A percentile compares a stretch with the other conserved stretches of the same genome.
Evolutionary conservation across 225 moss, liverwort and hornwort genomes (phyloP).

Genomic region (Anthoceros angustus): DNA sequence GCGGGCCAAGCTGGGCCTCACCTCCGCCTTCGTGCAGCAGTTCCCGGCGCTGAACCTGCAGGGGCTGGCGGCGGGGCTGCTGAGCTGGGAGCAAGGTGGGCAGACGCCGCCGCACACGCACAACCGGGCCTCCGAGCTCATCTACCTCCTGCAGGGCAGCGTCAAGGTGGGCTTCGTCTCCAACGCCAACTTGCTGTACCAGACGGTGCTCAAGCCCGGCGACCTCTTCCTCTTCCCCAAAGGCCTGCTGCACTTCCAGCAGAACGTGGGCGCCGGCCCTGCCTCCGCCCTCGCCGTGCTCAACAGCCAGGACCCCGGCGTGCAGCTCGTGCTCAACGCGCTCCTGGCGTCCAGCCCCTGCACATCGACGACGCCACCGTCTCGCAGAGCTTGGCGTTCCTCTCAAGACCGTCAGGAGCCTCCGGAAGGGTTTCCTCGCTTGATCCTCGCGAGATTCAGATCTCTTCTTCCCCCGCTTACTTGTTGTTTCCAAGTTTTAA

Average conservation of each 20-base stretch:
- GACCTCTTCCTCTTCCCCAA: background rate
- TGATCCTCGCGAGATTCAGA: too few species aligned
- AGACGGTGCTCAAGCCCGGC: background rate
- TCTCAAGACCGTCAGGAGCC: background rate
- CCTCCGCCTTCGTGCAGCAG: background rate
- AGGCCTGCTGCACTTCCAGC: background rate
- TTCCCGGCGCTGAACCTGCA: background rate
- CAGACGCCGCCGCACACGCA: constrained; percentile 1
- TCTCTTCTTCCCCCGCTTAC: too few species aligned
- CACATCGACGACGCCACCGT: constrained; percentile 1
- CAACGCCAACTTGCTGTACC: constrained; percentile 3
- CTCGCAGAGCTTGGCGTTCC: background rate
- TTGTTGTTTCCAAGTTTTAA: too few species aligned
- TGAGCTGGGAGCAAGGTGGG: background rate
- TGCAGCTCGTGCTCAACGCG: background rate
- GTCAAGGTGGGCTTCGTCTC: background rate
- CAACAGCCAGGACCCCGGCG: background rate
- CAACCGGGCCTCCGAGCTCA: background rate
- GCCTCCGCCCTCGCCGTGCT: background rate
- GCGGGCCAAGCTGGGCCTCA: background rate
- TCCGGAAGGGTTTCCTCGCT: background rate
- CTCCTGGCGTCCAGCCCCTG: background rate
- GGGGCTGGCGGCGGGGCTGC: background rate
- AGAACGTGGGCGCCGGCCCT: background rate
- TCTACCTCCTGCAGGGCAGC: background rate